Conservation (phyloP, 192 early-diverging fungal genomes). For the Dimargaris cristalligena region DNA sequence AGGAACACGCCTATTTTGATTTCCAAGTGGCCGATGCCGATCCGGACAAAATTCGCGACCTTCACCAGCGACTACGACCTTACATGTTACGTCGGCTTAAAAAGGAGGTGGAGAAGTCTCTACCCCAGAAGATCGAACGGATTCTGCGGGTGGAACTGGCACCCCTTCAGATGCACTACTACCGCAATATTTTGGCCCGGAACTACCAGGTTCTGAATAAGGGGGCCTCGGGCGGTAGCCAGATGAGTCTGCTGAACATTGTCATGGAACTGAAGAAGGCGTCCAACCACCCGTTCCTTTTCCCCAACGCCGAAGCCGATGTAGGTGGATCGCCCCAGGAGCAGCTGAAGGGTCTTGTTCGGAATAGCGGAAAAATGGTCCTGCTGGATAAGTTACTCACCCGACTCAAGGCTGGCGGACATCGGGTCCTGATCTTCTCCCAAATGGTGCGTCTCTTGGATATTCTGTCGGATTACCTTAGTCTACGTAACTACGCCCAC, state of each 20-base stretch:
- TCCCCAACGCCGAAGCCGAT: constrained; percentile 55
- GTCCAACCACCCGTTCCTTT: constrained; percentile 89
- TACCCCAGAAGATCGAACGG: constrained; percentile 90
- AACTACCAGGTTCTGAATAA: constrained; percentile 81
- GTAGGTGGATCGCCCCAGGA: constrained; percentile 46
- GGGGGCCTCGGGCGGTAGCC: constrained; percentile 35
- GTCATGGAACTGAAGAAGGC: constrained; percentile 95
- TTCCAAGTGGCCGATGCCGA: constrained; percentile 42
- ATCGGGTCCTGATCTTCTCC: constrained; percentile 95
- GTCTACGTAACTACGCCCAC: constrained; percentile 65
- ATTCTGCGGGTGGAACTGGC: constrained; percentile 89
- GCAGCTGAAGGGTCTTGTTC: constrained; percentile 62
- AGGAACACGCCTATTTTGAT: constrained; percentile 42
- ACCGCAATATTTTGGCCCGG: constrained; percentile 87
- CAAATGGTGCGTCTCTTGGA: constrained; percentile 97
- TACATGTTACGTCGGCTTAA: constrained; percentile 93
- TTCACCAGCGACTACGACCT: constrained; percentile 68
- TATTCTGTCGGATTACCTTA: constrained; percentile 88
- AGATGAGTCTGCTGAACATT: constrained; percentile 81
- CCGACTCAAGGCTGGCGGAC: constrained; percentile 73
- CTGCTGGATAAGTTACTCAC: constrained; percentile 88
- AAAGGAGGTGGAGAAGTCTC: constrained; percentile 94
- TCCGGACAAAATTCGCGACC: constrained; percentile 59
- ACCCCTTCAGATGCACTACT: constrained; percentile 77
- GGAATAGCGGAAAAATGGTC: constrained; percentile 95